Percentiles rank a stretch among this genome's conserved stretches.
Evolutionary conservation across 1,284 basidiomycete genomes (phyloP).

Genomic region (Ustilago crameri): DNA sequence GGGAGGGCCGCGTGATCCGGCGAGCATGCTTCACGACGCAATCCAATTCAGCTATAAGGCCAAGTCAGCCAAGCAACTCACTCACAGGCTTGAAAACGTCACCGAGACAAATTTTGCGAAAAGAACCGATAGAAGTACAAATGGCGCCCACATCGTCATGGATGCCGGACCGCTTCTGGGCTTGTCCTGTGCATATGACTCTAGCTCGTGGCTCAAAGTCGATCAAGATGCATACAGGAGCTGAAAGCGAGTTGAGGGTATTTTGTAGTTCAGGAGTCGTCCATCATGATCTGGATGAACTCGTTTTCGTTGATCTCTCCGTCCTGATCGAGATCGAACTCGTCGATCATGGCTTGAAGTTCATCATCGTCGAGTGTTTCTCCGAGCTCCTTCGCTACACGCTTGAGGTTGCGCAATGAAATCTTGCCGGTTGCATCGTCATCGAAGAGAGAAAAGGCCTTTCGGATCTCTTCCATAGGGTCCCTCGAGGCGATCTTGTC

Average conservation of each 20-base stretch:
- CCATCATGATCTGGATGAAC: conserved; percentile 96
- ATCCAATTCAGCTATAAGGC: too few relatives aligned
- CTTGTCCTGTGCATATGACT: too few relatives aligned
- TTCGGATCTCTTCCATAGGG: conserved; percentile 93
- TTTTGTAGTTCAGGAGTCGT: conserved; percentile 73
- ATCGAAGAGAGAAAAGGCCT: conserved; percentile 95
- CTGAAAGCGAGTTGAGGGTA: neutral
- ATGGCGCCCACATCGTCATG: too few relatives aligned
- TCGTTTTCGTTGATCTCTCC: conserved; percentile 95
- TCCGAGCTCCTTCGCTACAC: conserved; percentile 96
- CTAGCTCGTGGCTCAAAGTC: too few relatives aligned
- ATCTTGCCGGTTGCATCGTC: conserved; percentile 97
- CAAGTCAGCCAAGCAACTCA: neutral
- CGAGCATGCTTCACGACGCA: too few relatives aligned
- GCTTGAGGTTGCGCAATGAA: conserved; percentile 85
- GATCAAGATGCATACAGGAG: neutral
- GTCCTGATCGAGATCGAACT: conserved; percentile 98
- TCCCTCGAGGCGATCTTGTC: conserved; percentile 91
- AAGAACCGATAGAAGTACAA: conserved; percentile 21
- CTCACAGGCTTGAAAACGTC: neutral
- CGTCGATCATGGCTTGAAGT: conserved; percentile 99
- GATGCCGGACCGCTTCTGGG: too few relatives aligned
- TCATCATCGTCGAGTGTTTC: conserved; percentile 96
- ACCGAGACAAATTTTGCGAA: neutral
- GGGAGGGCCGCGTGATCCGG: too few relatives aligned